Evolutionary conservation across 2,329 filamentous ascomycete species (phyloP).

Genomic region (Verticillium zaregamsianum): DNA sequence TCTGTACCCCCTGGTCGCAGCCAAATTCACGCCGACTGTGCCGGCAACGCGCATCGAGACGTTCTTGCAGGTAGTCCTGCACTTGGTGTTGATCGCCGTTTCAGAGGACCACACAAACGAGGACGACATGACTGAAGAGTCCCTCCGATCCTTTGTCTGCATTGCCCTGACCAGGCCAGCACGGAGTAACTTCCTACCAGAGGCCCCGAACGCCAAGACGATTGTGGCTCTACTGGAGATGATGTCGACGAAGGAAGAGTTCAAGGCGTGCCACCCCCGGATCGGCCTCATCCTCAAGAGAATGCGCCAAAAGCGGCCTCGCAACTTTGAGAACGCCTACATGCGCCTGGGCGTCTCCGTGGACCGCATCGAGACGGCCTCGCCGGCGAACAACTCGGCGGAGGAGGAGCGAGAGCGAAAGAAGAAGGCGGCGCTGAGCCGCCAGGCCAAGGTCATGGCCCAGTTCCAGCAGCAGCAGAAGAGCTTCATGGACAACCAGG

Average conservation of each 20-base stretch:
- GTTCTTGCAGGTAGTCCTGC: conserved; percentile 86
- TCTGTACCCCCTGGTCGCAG: conserved; percentile 70
- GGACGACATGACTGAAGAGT: conserved; percentile 40
- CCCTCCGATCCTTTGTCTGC: conserved; percentile 64
- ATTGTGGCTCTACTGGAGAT: conserved; percentile 62
- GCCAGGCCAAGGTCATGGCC: conserved; percentile 93
- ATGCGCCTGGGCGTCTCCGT: conserved; percentile 60
- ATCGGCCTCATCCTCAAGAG: conserved; percentile 78
- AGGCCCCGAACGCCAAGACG: conserved; percentile 53
- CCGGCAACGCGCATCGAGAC: conserved; percentile 82
- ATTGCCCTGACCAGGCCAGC: conserved; percentile 64
- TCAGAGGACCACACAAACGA: conserved; percentile 70
- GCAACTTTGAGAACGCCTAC: conserved; percentile 66
- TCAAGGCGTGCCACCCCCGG: conserved; percentile 79
- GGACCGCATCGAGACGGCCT: conserved; percentile 76
- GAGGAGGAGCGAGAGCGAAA: conserved; percentile 76
- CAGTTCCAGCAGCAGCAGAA: conserved; percentile 98
- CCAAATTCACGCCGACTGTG: conserved; percentile 66
- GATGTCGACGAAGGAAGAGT: conserved; percentile 64
- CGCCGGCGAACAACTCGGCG: conserved; percentile 65
- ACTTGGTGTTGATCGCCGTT: conserved; percentile 81
- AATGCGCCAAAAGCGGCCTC: conserved; percentile 78
- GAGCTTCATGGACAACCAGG: conserved; percentile 86
- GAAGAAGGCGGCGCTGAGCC: conserved; percentile 84
- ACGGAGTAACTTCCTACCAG: conserved; percentile 56